Percentiles rank a stretch among this genome's conserved stretches.
phyloP scores from a whole-genome alignment of 768 basidiomycete species.

The Hydnum rufescens region DNA sequence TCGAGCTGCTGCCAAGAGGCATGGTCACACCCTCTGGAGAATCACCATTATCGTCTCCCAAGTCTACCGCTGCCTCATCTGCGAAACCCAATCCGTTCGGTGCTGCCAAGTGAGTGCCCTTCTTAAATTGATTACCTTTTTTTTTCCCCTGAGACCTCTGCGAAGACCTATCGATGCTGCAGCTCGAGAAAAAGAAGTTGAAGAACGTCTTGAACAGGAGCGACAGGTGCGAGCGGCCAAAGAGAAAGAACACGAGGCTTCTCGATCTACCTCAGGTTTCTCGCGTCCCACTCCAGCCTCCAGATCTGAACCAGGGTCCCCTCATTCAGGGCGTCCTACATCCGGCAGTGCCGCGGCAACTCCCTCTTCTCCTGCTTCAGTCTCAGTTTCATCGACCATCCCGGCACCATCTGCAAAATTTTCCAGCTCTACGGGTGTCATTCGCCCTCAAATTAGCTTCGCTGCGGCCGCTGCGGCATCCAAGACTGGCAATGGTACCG shows the following conservation, averaged over 20 bases:
- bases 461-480: conserved; percentile 47
- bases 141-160: conserved; percentile 2
- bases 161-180: conserved; percentile 69
- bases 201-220: conserved; percentile 50
- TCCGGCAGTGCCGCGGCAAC: conserved; percentile 12
- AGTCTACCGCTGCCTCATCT: conserved; percentile 33
- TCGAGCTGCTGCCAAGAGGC: conserved; percentile 72
- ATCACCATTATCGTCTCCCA: conserved; percentile 51
- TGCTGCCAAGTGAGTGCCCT: conserved; percentile 40
- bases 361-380: background rate
- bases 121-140: background rate
- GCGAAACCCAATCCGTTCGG: conserved; percentile 64
- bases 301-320: background rate
- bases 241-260: background rate
- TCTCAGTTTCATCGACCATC: background rate
- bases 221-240: conserved; percentile 24
- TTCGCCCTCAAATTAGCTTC: conserved; percentile 63
- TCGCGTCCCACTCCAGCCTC: background rate
- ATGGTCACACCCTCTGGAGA: conserved; percentile 36
- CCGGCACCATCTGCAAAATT: background rate
- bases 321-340: conserved; percentile 10
- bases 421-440: conserved; percentile 22
- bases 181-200: conserved; percentile 52
- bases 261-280: background rate
- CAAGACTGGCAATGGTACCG: too few species aligned